These are phyloP conservation scores for Lecanosticta acicola DNA, from an alignment of 2,329 filamentous ascomycete species.

Conservation along the genomic window DNA sequence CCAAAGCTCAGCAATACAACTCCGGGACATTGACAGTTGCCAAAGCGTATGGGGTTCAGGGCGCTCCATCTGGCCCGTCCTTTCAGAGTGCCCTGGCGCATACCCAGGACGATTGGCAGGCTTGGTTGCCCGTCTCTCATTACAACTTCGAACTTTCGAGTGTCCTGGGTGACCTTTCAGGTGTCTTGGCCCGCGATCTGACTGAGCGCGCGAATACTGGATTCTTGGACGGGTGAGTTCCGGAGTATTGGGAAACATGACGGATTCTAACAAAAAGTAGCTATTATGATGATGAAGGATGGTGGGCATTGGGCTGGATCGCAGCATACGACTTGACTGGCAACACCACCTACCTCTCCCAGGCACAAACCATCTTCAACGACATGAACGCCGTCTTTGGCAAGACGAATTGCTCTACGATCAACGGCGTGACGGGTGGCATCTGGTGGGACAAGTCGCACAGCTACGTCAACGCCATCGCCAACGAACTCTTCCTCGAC, in stretches of 20 bases:
- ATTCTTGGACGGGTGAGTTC: constrained; percentile 18
- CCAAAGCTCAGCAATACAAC: constrained; percentile 25
- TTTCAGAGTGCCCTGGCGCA: too few relatives aligned
- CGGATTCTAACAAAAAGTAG: constrained; percentile 30
- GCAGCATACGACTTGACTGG: constrained; percentile 50
- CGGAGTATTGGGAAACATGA: neutral
- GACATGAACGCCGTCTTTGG: constrained; percentile 42
- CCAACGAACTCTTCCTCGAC: constrained; percentile 53
- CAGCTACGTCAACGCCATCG: constrained; percentile 49
- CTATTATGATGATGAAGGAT: constrained; percentile 51
- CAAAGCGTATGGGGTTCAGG: neutral
- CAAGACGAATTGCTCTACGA: constrained; percentile 35
- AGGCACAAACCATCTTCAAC: constrained; percentile 47
- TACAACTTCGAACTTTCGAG: neutral
- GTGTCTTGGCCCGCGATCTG: neutral
- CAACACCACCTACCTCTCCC: constrained; percentile 40
- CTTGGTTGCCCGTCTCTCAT: neutral
- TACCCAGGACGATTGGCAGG: neutral
- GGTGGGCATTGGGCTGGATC: constrained; percentile 52
- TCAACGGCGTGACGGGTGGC: constrained; percentile 26
- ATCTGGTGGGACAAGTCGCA: constrained; percentile 46
- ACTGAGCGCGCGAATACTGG: constrained; percentile 1
- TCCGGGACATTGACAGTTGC: neutral
- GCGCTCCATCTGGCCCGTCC: too few relatives aligned
- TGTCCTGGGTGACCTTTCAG: neutral